A percentile compares a stretch with the other conserved stretches of the same genome.
These are phyloP conservation scores for Wallacemonas collosoma DNA, from an alignment of 208 protist species.

Conservation along the genomic window DNA sequence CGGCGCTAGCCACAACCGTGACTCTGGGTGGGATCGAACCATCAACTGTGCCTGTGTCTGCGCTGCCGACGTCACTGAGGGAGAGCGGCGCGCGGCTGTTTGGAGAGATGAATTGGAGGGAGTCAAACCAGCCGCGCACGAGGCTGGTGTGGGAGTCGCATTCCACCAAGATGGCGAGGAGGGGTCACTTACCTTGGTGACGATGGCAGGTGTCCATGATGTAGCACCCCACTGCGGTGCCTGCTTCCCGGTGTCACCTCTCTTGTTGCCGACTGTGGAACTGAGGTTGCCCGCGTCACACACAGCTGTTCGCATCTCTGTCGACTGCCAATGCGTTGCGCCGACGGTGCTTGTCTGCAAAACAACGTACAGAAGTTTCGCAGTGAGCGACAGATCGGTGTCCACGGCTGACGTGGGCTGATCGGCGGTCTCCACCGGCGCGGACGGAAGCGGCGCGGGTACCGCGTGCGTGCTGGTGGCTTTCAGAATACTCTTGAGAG, in stretches of 20 bases:
- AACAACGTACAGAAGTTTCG: slow-evolving; percentile 79
- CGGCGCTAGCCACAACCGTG: slow-evolving; percentile 58
- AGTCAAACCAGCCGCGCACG: neutral
- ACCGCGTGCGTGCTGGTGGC: too few relatives aligned
- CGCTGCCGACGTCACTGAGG: neutral
- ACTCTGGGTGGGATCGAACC: neutral
- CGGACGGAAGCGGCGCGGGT: too few relatives aligned
- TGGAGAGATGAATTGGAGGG: slow-evolving; percentile 12
- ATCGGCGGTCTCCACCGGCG: too few relatives aligned
- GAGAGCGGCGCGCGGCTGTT: neutral
- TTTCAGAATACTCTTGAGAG: slow-evolving; percentile 12
- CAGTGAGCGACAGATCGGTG: slow-evolving; percentile 32
- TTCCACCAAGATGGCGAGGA: neutral
- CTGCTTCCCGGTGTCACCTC: neutral
- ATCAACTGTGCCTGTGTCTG: too few relatives aligned
- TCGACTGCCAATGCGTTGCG: slow-evolving; percentile 7
- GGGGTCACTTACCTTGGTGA: neutral
- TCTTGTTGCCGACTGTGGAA: too few relatives aligned
- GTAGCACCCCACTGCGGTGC: neutral
- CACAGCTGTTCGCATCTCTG: too few relatives aligned
- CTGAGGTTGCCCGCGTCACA: too few relatives aligned
- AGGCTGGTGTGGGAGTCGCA: neutral
- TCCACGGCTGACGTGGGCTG: neutral
- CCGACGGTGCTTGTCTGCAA: slow-evolving; percentile 73
- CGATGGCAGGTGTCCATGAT: neutral